Evolutionary conservation across 805 yeast species (phyloP).

Genomic region (Zygosaccharomyces bailii): DNA sequence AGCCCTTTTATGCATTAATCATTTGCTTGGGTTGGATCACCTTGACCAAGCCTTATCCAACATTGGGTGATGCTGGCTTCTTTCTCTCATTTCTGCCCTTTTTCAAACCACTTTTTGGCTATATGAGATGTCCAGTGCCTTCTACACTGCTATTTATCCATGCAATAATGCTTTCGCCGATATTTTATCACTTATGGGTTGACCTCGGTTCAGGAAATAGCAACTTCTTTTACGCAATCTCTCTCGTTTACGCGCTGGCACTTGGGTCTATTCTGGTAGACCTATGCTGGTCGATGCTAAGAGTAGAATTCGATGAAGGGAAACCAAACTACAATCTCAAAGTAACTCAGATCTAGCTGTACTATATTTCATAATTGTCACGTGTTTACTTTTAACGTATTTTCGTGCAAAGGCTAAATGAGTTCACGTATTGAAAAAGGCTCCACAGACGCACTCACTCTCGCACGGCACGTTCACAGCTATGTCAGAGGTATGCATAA

Average conservation of each 20-base stretch:
- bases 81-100: conserved; percentile 47
- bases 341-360: conserved; percentile 47
- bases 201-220: conserved; percentile 92
- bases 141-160: conserved; percentile 53
- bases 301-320: conserved; percentile 58
- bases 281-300: conserved; percentile 74
- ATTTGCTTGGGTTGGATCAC: conserved; percentile 50
- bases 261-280: conserved; percentile 68
- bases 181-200: conserved; percentile 93
- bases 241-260: conserved; percentile 72
- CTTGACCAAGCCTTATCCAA: conserved; percentile 81
- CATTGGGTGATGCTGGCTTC: conserved; percentile 69
- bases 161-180: conserved; percentile 70
- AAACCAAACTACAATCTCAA: conserved; percentile 37
- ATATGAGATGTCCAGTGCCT: conserved; percentile 46
- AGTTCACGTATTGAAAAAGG: not conserved
- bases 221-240: conserved; percentile 93
- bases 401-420: not conserved
- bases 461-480: not conserved
- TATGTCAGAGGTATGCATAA: conserved; percentile 5
- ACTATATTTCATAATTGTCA: not conserved
- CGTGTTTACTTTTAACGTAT: conserved; percentile 1
- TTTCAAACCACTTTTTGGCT: conserved; percentile 45
- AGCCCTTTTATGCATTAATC: conserved; percentile 56
- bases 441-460: not conserved